These are phyloP conservation scores for Mycena capillaripes DNA, from an alignment of 768 basidiomycete species.

Conservation along the genomic window DNA sequence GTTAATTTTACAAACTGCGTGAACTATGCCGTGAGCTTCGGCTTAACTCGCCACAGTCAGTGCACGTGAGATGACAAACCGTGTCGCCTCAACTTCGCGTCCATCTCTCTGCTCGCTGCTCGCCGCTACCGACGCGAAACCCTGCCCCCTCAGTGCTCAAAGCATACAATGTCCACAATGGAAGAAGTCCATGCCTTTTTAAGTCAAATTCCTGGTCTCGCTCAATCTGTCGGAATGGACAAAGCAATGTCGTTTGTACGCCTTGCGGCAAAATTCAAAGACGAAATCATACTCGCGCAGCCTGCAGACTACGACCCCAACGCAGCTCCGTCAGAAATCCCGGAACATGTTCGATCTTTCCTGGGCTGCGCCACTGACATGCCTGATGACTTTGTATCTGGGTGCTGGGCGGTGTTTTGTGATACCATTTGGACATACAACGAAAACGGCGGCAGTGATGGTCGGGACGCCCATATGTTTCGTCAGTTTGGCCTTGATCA, in stretches of 20 bases:
- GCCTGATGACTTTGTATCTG: slow-evolving; percentile 1
- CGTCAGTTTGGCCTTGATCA: slow-evolving; percentile 1
- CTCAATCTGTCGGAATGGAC: slow-evolving; percentile 8
- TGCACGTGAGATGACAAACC: too few relatives aligned
- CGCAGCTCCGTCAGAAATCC: neutral
- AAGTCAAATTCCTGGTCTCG: neutral
- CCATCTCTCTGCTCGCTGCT: neutral
- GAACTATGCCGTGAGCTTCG: neutral
- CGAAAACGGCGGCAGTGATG: neutral
- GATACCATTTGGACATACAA: slow-evolving; percentile 1
- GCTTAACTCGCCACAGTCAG: too few relatives aligned
- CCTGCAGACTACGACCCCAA: neutral
- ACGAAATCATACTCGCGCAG: slow-evolving; percentile 4
- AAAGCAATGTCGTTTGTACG: slow-evolving; percentile 2
- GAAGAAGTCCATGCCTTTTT: neutral
- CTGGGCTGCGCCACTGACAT: slow-evolving; percentile 9
- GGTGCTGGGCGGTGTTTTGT: neutral
- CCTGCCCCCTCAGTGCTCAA: neutral
- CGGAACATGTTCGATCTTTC: neutral
- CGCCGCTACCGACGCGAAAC: neutral
- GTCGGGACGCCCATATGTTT: slow-evolving; percentile 7
- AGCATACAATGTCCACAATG: neutral
- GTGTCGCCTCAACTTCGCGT: too few relatives aligned
- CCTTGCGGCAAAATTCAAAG: slow-evolving; percentile 8
- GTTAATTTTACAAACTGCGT: neutral